phyloP scores from a whole-genome alignment of 2,329 filamentous ascomycete species.

The Daldinia sp. region DNA sequence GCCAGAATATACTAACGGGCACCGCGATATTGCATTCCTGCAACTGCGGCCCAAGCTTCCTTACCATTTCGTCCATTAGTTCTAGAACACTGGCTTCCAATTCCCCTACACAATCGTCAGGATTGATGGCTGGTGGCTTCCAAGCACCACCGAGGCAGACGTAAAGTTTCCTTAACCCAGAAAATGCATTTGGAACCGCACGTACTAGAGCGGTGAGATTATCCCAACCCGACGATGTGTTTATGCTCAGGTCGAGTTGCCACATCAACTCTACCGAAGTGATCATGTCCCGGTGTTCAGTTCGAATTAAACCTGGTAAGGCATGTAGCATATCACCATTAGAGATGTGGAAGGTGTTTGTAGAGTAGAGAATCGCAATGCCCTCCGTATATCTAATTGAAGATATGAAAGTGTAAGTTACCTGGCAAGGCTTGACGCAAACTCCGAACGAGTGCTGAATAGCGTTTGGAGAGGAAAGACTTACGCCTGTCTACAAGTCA shows the following conservation, averaged over 20 bases:
- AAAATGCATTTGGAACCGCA: background rate
- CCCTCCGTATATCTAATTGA: background rate
- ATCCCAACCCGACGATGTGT: background rate
- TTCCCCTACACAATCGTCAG: background rate
- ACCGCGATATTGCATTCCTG: background rate
- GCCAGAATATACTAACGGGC: background rate
- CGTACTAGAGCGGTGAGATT: background rate
- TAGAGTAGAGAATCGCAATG: background rate
- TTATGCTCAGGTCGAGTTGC: background rate
- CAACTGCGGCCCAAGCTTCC: background rate
- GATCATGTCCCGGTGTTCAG: background rate
- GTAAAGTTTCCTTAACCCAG: background rate
- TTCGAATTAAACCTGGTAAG: background rate
- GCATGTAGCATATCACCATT: background rate
- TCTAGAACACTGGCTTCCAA: background rate
- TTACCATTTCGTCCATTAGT: background rate
- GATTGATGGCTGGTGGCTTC: background rate
- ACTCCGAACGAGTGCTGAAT: background rate
- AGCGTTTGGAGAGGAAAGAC: background rate
- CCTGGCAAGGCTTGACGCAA: background rate
- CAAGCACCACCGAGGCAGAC: background rate
- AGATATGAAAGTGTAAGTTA: background rate
- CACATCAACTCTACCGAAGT: background rate
- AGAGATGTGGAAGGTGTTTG: background rate
- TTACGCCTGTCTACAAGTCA: background rate